Base-by-base conservation (phyloP, 495 filamentous ascomycete genomes). In the Lichenothelia convexa region DNA sequence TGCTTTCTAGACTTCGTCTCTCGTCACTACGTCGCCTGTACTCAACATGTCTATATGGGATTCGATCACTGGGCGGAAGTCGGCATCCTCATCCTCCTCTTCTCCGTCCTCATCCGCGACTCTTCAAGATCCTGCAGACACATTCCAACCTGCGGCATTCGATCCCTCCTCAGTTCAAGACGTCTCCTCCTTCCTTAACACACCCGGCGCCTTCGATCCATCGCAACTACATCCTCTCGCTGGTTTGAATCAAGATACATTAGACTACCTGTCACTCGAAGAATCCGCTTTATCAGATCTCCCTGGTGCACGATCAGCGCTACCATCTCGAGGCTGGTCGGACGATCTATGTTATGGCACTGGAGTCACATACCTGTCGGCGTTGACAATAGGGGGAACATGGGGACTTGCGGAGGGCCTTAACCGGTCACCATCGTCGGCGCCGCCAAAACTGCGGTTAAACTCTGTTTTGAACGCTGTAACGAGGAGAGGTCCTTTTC, bases 291-390 rank as follows among this genome's bases (percentile, higher is more conserved):
- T 95, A 30, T 86, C 84, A 24, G 68, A 86, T 48, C 69, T 92
- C n/a, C 82, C 89, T 34, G 86, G 85, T 48, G 65, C 71, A 27
- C 78, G 78, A 39, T 83, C 85, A 11, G 76, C 81, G 23, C 70
- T 97, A 22, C 91, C 91, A 3, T 93, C 85, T 19, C 77, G 91
- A 53, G 89, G 89, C 46, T 97, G 91, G 75, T 89, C 81, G 34
- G 89, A 97, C 54, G 89, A 97, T 57, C 73, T 97, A 34, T 95
- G 89, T 60, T 97, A 97, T 53, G 91, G 91, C 48, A 85, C 87
- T 18, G 89, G 89, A 38, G 75, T 86, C 23, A 92, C 83, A 44
- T 97, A 97, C 57, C 69, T 97, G 35, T 63, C 75, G 8, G 89
- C 76, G 1, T 63, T 97, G 43, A 69, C 80, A n/a, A 35, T 91